Percentiles rank a stretch among this genome's conserved stretches.
These are phyloP conservation scores for Colletotrichum endophyticum DNA, from an alignment of 2,329 filamentous ascomycete genomes.

Conservation along the genomic window DNA sequence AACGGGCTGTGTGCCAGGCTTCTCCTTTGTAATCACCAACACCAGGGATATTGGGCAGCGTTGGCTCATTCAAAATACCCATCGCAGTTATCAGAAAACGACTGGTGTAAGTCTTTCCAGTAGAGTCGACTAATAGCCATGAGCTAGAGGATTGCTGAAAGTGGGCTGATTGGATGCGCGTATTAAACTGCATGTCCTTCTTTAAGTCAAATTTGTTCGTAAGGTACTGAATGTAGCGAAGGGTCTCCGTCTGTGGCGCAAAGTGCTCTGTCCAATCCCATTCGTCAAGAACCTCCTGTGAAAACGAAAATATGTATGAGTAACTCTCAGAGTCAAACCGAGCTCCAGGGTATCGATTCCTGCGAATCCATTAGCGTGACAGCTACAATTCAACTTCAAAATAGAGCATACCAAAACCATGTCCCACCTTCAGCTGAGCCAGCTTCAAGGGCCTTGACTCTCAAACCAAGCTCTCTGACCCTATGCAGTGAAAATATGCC, in stretches of 20 bases:
- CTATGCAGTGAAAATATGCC: conserved; percentile 46
- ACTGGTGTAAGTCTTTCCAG: conserved; percentile 24
- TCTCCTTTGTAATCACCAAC: conserved; percentile 43
- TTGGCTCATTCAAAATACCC: conserved; percentile 42
- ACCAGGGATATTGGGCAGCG: conserved; percentile 43
- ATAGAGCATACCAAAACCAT: conserved; percentile 42
- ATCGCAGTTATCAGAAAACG: conserved; percentile 36
- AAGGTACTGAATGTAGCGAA: conserved; percentile 42
- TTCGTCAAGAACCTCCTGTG: conserved; percentile 43
- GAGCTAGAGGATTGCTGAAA: conserved; percentile 28
- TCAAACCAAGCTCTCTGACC: conserved; percentile 41
- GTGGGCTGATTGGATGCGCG: conserved; percentile 30
- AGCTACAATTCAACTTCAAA: neutral
- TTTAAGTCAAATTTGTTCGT: conserved; percentile 38
- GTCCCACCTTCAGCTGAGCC: conserved; percentile 47
- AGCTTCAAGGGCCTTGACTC: conserved; percentile 42
- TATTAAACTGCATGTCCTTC: conserved; percentile 34
- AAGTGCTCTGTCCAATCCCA: conserved; percentile 44
- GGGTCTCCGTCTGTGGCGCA: conserved; percentile 37
- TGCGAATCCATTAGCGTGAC: neutral
- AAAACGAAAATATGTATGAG: conserved; percentile 49
- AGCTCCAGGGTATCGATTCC: conserved; percentile 50
- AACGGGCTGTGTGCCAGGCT: conserved; percentile 50
- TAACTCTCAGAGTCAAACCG: conserved; percentile 50
- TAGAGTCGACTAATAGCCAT: conserved; percentile 31